Conservation (phyloP, 2,329 filamentous ascomycete genomes). For the Hymenoscyphus albidus region DNA sequence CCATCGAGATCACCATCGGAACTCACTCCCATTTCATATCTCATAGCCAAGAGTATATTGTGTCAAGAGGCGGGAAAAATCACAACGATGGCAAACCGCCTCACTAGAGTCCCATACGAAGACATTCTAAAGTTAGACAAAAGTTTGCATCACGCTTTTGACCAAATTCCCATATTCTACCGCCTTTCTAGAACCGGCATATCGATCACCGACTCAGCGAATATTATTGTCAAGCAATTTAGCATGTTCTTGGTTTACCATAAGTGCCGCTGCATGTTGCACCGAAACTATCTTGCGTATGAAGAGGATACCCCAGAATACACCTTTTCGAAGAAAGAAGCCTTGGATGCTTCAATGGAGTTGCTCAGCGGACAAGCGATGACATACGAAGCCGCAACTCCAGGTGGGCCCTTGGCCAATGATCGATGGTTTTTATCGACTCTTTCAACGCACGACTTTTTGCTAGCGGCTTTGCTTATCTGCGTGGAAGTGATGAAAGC, state of each 20-base stretch:
- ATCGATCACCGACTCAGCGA: slow-evolving; percentile 46
- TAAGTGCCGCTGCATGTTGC: slow-evolving; percentile 53
- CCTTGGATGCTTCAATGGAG: slow-evolving; percentile 46
- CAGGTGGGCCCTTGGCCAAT: slow-evolving; percentile 49
- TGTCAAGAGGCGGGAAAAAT: slow-evolving; percentile 48
- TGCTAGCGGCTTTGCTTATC: slow-evolving; percentile 58
- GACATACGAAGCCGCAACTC: slow-evolving; percentile 45
- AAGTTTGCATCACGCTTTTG: slow-evolving; percentile 44
- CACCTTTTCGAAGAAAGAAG: slow-evolving; percentile 49
- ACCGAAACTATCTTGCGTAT: slow-evolving; percentile 50
- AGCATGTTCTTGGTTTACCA: slow-evolving; percentile 50
- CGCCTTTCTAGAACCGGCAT: slow-evolving; percentile 46
- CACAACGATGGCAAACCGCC: slow-evolving; percentile 46
- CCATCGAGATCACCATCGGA: slow-evolving; percentile 53
- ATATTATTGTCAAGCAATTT: slow-evolving; percentile 49
- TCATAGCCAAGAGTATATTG: slow-evolving; percentile 48
- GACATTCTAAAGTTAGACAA: slow-evolving; percentile 49
- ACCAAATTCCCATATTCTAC: slow-evolving; percentile 46
- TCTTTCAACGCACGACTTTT: slow-evolving; percentile 56
- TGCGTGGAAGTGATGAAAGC: slow-evolving; percentile 41
- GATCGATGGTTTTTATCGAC: slow-evolving; percentile 56
- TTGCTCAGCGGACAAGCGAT: slow-evolving; percentile 46
- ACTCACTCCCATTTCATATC: slow-evolving; percentile 55
- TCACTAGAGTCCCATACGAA: slow-evolving; percentile 45
- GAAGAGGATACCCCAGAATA: slow-evolving; percentile 42